These are phyloP conservation scores for Diaporthe citri DNA, from an alignment of 2,329 filamentous ascomycete genomes.

Conservation along the genomic window DNA sequence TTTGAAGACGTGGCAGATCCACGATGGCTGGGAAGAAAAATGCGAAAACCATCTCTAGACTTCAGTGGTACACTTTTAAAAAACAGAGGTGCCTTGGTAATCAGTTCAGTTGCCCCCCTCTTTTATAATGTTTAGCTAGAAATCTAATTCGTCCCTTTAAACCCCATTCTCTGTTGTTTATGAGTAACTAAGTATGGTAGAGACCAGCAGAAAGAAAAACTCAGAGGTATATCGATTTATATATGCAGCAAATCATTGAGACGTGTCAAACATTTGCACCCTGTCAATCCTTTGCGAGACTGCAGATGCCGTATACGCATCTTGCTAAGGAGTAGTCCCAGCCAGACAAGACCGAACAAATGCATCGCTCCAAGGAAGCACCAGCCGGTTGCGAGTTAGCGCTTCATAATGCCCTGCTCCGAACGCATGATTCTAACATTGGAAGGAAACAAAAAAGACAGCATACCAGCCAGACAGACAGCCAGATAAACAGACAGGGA, in stretches of 20 bases:
- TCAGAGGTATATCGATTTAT: neutral
- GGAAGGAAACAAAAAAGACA: neutral
- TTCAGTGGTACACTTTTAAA: no score
- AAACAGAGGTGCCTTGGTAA: no score
- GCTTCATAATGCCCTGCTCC: neutral
- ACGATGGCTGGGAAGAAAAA: neutral
- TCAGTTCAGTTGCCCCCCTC: no score
- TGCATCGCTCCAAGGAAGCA: neutral
- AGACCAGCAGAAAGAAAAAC: neutral
- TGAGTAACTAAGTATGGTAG: neutral
- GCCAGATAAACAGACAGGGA: neutral
- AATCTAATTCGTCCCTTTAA: no score
- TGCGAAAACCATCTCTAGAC: no score
- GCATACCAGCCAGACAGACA: neutral
- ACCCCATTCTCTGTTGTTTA: no score
- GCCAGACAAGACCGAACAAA: neutral
- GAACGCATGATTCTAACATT: neutral
- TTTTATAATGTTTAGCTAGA: no score
- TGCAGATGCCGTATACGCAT: neutral
- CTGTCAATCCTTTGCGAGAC: neutral
- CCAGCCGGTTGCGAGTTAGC: neutral
- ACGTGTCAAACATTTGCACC: neutral
- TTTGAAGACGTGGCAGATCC: neutral
- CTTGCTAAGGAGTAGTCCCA: neutral
- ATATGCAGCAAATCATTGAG: neutral